Conservation (phyloP, 202 grass and related monocot genomes). For the Eragrostis tef region DNA sequence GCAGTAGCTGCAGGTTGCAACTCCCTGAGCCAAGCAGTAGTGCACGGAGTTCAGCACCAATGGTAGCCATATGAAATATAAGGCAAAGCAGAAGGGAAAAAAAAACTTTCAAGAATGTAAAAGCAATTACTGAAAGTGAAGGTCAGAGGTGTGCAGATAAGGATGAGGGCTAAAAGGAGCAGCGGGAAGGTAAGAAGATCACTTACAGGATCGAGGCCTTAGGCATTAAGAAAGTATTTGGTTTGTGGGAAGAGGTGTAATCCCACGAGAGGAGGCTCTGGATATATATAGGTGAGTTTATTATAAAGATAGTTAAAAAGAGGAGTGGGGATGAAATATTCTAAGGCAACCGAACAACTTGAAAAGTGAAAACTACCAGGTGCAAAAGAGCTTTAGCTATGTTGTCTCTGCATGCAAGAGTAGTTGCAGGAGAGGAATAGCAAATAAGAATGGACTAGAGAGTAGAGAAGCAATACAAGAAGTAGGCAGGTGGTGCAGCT, state of each 20-base stretch:
- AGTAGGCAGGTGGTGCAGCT: slow-evolving; percentile 59
- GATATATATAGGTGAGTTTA: slow-evolving; percentile 55
- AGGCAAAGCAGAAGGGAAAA: slow-evolving; percentile 32
- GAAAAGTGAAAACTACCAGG: slow-evolving; percentile 54
- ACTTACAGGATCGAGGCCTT: slow-evolving; percentile 59
- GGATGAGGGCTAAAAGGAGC: slow-evolving; percentile 60
- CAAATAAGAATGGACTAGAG: slow-evolving; percentile 29
- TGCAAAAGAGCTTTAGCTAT: slow-evolving; percentile 54
- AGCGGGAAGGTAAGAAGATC: slow-evolving; percentile 51
- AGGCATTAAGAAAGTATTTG: slow-evolving; percentile 74
- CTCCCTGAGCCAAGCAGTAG: slow-evolving; percentile 64
- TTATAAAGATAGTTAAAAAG: slow-evolving; percentile 67
- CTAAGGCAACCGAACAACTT: slow-evolving; percentile 62
- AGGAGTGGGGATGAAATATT: slow-evolving; percentile 50
- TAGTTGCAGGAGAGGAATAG: slow-evolving; percentile 35
- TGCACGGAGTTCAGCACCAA: slow-evolving; percentile 50
- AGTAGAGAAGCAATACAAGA: slow-evolving; percentile 61
- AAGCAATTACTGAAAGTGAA: slow-evolving; percentile 46
- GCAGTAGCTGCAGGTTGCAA: slow-evolving; percentile 63
- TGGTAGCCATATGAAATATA: slow-evolving; percentile 46
- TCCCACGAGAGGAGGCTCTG: slow-evolving; percentile 52
- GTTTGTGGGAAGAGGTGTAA: slow-evolving; percentile 76
- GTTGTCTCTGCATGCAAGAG: slow-evolving; percentile 43
- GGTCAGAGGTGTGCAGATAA: slow-evolving; percentile 70
- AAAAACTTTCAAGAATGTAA: slow-evolving; percentile 46